Evolutionary conservation across 306 rosid genomes (phyloP), one percentile per base, ranked within the genome.

Genomic region (Lupinus albus): DNA sequence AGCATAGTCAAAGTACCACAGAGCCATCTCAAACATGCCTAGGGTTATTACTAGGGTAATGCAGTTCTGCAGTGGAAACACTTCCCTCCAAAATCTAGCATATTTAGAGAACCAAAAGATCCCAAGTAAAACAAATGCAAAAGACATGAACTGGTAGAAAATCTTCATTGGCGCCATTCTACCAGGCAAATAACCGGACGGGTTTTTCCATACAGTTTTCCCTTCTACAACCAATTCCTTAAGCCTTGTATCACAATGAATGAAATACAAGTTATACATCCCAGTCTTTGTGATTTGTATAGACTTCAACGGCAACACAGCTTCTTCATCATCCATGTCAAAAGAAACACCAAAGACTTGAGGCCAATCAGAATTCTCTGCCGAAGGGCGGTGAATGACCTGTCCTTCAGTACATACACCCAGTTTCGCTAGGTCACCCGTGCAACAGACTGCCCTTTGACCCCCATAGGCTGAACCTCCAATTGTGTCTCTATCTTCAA

Each of bases 381-480:
- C 17, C 1, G 96, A 90, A 0, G 80, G 95, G 45, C 91, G 95
- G 84, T 83, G 70, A 72, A 93, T 93, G 61, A 90, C 80, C 51
- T 79, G 88, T 14, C 99, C 99, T 86, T 90, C 91, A 32, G 68
- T 39, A 58, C 99, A 93, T 18, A 82, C 94, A 59, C 97, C 97
- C 10, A 89, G 68, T 80, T 93, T 93, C 8, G 97, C 97, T 46
- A 93, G 95, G 84, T 93, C 99, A 21, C 86, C 73, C 0, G 99
- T 83, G 82, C 99, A 93, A 78, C 99, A 90, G 32, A 93, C 89
- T 14, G 99, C 99, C 80, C 97, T 88, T 76, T 93, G 99, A 74
- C 97, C 97, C 11, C 99, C 97, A 75, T 93, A 90, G 2, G 96
- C 99, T 1, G 99, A 90, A 72, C 99, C 99, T 50, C 99, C 97